Evolutionary conservation across 257 asterid genomes (phyloP).

Genomic region (Fraxinus quadrangulata): DNA sequence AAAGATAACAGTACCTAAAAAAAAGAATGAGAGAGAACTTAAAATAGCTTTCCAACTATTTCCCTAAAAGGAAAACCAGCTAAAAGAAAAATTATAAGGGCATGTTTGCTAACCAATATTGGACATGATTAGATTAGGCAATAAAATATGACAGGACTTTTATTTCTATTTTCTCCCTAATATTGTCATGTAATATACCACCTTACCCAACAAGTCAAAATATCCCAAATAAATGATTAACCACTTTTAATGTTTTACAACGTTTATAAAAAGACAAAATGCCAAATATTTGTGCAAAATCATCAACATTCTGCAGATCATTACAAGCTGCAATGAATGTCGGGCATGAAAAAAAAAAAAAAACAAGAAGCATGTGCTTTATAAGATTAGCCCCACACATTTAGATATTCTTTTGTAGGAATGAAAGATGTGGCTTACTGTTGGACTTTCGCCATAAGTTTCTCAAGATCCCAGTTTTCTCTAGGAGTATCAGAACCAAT

Average conservation of each 20-base stretch:
- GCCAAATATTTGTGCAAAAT: slow-evolving; percentile 1
- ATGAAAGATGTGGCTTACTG: slow-evolving; percentile 58
- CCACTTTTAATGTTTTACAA: slow-evolving; percentile 15
- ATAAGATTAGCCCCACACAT: slow-evolving; percentile 9
- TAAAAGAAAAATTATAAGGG: background rate
- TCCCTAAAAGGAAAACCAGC: slow-evolving; percentile 2
- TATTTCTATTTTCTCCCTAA: background rate
- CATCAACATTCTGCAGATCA: slow-evolving; percentile 6
- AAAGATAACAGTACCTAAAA: slow-evolving; percentile 64
- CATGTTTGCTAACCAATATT: background rate
- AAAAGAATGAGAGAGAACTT: background rate
- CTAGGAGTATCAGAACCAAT: slow-evolving; percentile 78
- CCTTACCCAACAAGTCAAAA: background rate
- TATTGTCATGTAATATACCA: background rate
- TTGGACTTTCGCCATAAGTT: slow-evolving; percentile 81
- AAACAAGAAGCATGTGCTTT: background rate
- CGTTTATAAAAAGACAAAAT: background rate
- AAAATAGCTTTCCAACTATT: slow-evolving; percentile 3
- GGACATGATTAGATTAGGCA: background rate
- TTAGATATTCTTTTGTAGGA: slow-evolving; percentile 17
- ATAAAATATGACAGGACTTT: background rate
- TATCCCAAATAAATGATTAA: slow-evolving; percentile 5
- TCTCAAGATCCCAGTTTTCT: slow-evolving; percentile 93
- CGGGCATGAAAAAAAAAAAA: background rate
- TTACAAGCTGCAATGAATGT: slow-evolving; percentile 7